Conservation (phyloP, 306 rosid genomes). For the Prunus mira region DNA sequence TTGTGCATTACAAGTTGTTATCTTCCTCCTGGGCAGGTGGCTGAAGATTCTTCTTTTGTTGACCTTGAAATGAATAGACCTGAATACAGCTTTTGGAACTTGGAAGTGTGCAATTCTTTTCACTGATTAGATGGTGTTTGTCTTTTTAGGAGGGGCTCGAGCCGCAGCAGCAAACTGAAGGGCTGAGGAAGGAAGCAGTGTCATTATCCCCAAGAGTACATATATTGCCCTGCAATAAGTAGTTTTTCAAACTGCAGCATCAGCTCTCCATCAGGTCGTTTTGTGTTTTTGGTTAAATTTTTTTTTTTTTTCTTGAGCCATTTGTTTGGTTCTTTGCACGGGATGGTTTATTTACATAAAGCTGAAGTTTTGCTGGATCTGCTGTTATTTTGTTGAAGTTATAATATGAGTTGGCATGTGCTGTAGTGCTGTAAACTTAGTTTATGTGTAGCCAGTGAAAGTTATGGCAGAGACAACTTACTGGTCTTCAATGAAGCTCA, state of each 20-base stretch:
- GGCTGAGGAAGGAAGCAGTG: constrained; percentile 11
- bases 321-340: constrained; percentile 34
- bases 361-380: constrained; percentile 22
- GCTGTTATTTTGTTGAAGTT: constrained; percentile 12
- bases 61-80: not conserved
- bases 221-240: constrained; percentile 44
- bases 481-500: constrained; percentile 26
- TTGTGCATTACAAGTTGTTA: not conserved
- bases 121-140: constrained; percentile 23
- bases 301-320: constrained; percentile 27
- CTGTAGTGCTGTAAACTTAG: constrained; percentile 24
- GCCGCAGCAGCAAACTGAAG: constrained; percentile 52
- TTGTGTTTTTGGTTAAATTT: constrained; percentile 10
- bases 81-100: not conserved
- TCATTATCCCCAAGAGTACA: constrained; percentile 32
- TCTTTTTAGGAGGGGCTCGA: constrained; percentile 50
- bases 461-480: constrained; percentile 31
- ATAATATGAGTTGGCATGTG: constrained; percentile 16
- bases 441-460: constrained; percentile 36
- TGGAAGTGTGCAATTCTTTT: constrained; percentile 3
- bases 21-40: not conserved
- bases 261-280: constrained; percentile 44
- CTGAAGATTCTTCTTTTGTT: constrained; percentile 6
- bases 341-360: constrained; percentile 32
- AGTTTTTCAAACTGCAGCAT: constrained; percentile 39